Conservation (phyloP, 2,329 filamentous ascomycete species). For the Plenodomus biglobosus region DNA sequence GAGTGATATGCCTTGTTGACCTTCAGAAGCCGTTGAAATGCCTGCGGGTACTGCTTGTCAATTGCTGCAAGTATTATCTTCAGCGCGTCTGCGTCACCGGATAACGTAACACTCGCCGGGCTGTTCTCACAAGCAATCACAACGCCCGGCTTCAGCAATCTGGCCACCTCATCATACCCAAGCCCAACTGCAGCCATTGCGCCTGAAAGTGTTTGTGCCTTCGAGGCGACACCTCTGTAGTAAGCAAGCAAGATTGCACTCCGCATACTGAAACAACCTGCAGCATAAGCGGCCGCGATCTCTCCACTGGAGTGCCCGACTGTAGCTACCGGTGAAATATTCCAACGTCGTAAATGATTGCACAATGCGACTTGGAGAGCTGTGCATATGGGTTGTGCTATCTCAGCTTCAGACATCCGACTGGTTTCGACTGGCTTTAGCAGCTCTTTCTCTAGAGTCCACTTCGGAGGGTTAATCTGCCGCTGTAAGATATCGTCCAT, state of each 20-base stretch:
- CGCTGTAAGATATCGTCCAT: not conserved
- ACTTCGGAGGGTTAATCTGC: not conserved
- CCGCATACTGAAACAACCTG: constrained; percentile 10
- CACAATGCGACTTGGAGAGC: constrained; percentile 25
- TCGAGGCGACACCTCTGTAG: not conserved
- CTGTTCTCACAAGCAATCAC: not conserved
- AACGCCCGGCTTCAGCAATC: not conserved
- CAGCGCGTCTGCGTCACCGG: not conserved
- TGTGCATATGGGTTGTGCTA: constrained; percentile 24
- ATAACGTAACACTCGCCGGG: not conserved
- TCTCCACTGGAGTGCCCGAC: constrained; percentile 48
- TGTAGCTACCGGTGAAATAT: constrained; percentile 12
- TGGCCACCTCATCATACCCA: not conserved
- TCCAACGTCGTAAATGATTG: constrained; percentile 2
- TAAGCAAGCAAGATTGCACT: constrained; percentile 1
- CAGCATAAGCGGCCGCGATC: constrained; percentile 46
- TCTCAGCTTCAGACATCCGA: constrained; percentile 8
- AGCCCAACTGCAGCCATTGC: not conserved
- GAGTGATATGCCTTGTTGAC: not conserved
- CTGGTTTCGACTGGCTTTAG: not conserved
- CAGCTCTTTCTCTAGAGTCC: not conserved
- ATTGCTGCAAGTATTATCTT: not conserved
- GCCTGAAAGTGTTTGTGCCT: not conserved
- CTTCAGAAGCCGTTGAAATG: not conserved
- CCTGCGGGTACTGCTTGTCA: not conserved